phyloP scores from a whole-genome alignment of 2,329 filamentous ascomycete species.

The Immersiporthe knoxdaviesiana region DNA sequence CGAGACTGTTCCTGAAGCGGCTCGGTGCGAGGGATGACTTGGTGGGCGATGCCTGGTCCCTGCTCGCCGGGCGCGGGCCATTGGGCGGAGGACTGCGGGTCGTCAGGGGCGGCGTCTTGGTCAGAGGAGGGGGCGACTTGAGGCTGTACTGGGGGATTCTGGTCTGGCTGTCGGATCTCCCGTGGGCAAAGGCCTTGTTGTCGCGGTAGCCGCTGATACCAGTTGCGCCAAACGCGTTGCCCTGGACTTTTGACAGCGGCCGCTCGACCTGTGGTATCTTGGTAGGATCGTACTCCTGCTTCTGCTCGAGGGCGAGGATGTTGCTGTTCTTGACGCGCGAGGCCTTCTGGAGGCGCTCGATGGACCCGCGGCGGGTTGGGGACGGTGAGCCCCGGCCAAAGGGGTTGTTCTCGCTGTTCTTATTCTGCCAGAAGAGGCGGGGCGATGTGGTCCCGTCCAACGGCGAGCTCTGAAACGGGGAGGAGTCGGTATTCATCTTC shows the following conservation, averaged over 20 bases:
- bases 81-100: conserved; percentile 43
- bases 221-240: conserved; percentile 68
- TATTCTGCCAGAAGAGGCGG: conserved; percentile 87
- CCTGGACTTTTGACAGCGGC: conserved; percentile 76
- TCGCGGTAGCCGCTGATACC: conserved; percentile 58
- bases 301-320: conserved; percentile 91
- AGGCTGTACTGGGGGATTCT: conserved; percentile 62
- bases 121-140: conserved; percentile 45
- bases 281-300: conserved; percentile 88
- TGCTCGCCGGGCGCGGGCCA: conserved; percentile 57
- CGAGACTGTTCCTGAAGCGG: conserved; percentile 69
- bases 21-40: conserved; percentile 83
- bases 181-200: conserved; percentile 50
- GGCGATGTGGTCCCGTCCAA: conserved; percentile 71
- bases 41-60: conserved; percentile 75
- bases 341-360: conserved; percentile 92
- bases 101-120: conserved; percentile 43
- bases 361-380: conserved; percentile 81
- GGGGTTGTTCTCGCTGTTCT: conserved; percentile 72
- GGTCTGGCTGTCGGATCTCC: conserved; percentile 61
- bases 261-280: conserved; percentile 78
- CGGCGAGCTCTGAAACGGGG: conserved; percentile 84
- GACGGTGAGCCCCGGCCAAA: conserved; percentile 66
- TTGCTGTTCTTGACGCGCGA: conserved; percentile 98
- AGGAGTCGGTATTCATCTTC: conserved; percentile 77